These are phyloP conservation scores for Laetiporus sulphureus DNA, from an alignment of 1,284 basidiomycete species.

Conservation along the genomic window DNA sequence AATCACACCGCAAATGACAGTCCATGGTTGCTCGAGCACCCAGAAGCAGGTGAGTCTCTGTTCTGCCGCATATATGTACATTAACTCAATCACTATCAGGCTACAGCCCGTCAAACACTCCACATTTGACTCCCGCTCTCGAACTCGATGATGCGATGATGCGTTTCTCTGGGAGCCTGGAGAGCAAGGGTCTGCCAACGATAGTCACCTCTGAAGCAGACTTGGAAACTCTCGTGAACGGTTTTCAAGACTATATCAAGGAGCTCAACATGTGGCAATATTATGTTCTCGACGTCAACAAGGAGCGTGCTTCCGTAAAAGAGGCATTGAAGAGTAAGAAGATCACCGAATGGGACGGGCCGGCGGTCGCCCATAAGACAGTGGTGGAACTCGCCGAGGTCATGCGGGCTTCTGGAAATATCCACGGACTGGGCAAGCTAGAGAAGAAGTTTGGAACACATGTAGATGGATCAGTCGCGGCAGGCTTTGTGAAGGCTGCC, in stretches of 20 bases:
- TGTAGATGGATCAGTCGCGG: slow-evolving; percentile 55
- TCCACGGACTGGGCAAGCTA: slow-evolving; percentile 53
- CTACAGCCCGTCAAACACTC: slow-evolving; percentile 83
- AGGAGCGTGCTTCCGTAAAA: slow-evolving; percentile 50
- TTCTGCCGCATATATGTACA: neutral
- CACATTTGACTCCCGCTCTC: slow-evolving; percentile 83
- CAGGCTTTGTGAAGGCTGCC: slow-evolving; percentile 68
- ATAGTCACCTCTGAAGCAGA: slow-evolving; percentile 59
- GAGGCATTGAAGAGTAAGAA: slow-evolving; percentile 40
- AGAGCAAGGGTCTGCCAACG: slow-evolving; percentile 66
- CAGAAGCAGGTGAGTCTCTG: slow-evolving; percentile 73
- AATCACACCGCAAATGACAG: slow-evolving; percentile 95
- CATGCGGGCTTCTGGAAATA: slow-evolving; percentile 44
- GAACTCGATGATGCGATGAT: slow-evolving; percentile 84
- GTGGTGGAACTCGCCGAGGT: slow-evolving; percentile 66
- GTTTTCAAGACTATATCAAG: slow-evolving; percentile 58
- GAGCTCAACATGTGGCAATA: slow-evolving; percentile 82
- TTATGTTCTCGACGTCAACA: slow-evolving; percentile 75
- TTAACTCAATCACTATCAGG: slow-evolving; percentile 37
- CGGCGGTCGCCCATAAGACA: slow-evolving; percentile 49
- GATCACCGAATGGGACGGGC: slow-evolving; percentile 48
- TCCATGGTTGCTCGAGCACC: slow-evolving; percentile 86
- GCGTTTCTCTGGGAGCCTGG: slow-evolving; percentile 67
- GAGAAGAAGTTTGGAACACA: slow-evolving; percentile 63
- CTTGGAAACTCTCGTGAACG: slow-evolving; percentile 56